phyloP scores from a whole-genome alignment of 306 rosid species.

The Cicer yamashitae region DNA sequence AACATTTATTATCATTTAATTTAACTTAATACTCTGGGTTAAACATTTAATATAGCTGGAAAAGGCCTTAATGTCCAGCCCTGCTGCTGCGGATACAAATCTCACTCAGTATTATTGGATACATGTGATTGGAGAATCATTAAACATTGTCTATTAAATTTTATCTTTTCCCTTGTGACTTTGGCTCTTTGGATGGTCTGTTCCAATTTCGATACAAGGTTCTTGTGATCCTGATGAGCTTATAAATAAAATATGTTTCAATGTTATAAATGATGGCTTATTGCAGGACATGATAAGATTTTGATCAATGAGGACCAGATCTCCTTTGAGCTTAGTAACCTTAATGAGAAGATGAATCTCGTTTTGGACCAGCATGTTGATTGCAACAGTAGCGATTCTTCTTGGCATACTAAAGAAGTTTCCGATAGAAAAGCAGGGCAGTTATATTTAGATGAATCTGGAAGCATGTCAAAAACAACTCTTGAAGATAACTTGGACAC shows the following conservation, averaged over 20 bases:
- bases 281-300: slow-evolving; percentile 49
- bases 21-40: neutral
- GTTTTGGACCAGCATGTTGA: slow-evolving; percentile 33
- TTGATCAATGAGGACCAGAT: slow-evolving; percentile 43
- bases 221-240: slow-evolving; percentile 34
- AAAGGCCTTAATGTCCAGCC: slow-evolving; percentile 8
- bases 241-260: slow-evolving; percentile 14
- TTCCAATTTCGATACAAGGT: neutral
- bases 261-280: slow-evolving; percentile 39
- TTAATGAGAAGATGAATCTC: slow-evolving; percentile 32
- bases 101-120: neutral
- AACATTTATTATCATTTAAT: no score
- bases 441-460: slow-evolving; percentile 44
- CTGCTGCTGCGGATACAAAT: slow-evolving; percentile 13
- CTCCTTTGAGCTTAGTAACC: slow-evolving; percentile 43
- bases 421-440: slow-evolving; percentile 40
- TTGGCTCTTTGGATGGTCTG: slow-evolving; percentile 7
- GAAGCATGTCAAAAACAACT: slow-evolving; percentile 45
- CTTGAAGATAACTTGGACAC: slow-evolving; percentile 38
- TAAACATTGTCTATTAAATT: neutral
- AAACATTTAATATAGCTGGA: slow-evolving; percentile 5
- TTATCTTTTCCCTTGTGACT: slow-evolving; percentile 26
- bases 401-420: slow-evolving; percentile 44
- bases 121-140: slow-evolving; percentile 7
- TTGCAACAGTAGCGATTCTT: slow-evolving; percentile 37